Conservation (phyloP, 1,284 basidiomycete species). For the Ceratobasidium sp. region DNA sequence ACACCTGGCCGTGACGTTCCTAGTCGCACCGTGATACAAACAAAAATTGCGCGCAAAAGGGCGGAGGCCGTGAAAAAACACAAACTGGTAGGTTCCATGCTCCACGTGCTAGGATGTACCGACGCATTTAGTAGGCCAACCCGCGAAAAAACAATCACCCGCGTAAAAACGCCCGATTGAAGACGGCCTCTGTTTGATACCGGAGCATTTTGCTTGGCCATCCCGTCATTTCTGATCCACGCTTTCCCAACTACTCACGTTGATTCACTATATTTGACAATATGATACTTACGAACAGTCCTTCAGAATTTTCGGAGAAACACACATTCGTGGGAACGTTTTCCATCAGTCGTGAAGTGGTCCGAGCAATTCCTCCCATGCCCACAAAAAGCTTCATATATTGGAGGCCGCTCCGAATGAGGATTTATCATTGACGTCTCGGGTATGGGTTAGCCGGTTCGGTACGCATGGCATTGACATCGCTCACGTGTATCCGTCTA, state of each 20-base stretch:
- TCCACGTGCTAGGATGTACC: not conserved
- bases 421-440: constrained; percentile 3
- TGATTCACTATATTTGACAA: constrained; percentile 31
- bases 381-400: not conserved
- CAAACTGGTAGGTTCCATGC: constrained; percentile 26
- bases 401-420: not conserved
- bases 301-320: constrained; percentile 36
- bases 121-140: not conserved
- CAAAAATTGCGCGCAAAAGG: constrained; percentile 21
- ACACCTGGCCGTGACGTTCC: not conserved
- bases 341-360: constrained; percentile 24
- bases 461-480: constrained; percentile 35
- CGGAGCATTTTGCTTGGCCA: constrained; percentile 14
- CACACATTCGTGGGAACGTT: constrained; percentile 31
- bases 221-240: constrained; percentile 18
- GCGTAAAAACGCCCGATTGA: constrained; percentile 3
- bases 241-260: constrained; percentile 20
- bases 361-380: constrained; percentile 5
- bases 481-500: constrained; percentile 35
- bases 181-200: too few species aligned
- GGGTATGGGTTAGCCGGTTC: constrained; percentile 36
- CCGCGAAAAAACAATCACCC: not conserved
- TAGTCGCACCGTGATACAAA: constrained; percentile 11
- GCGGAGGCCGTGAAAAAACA: constrained; percentile 27
- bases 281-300: constrained; percentile 21